Conservation (phyloP, 768 basidiomycete species). For the Russula emetica region DNA sequence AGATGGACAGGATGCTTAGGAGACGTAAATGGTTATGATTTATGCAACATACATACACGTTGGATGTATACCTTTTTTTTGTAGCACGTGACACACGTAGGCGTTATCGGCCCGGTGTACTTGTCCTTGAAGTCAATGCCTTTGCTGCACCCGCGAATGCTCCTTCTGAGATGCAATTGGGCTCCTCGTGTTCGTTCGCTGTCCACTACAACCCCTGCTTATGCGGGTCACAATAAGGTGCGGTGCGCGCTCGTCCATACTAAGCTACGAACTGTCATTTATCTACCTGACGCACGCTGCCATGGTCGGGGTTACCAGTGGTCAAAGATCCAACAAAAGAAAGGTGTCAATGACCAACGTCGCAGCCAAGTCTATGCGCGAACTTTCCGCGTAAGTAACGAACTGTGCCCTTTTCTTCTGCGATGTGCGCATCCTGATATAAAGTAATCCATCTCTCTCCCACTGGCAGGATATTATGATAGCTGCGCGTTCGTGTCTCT, state of each 20-base stretch:
- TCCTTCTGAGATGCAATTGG: not conserved
- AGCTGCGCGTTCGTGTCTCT: slow-evolving; percentile 25
- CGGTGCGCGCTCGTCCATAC: not conserved
- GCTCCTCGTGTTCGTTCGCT: slow-evolving; percentile 1
- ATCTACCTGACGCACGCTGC: not conserved
- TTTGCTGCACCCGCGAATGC: not conserved
- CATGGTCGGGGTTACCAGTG: slow-evolving; percentile 20
- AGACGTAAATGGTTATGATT: not conserved
- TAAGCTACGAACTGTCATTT: not conserved
- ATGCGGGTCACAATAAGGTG: slow-evolving; percentile 29
- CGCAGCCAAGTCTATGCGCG: slow-evolving; percentile 23
- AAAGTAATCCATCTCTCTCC: not conserved
- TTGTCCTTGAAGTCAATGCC: not conserved
- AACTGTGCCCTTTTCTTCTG: not conserved
- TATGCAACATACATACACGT: too few species aligned
- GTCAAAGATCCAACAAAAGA: slow-evolving; percentile 29
- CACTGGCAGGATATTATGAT: slow-evolving; percentile 25
- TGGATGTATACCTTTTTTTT: too few species aligned
- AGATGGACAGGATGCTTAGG: not conserved
- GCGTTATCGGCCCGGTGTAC: too few species aligned
- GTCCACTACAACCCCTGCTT: not conserved
- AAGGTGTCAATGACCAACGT: slow-evolving; percentile 23
- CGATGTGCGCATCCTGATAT: not conserved
- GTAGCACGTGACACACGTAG: not conserved
- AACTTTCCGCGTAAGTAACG: slow-evolving; percentile 18